phyloP scores from a whole-genome alignment of 495 filamentous ascomycete genomes.

The Penicillium flavigenum region DNA sequence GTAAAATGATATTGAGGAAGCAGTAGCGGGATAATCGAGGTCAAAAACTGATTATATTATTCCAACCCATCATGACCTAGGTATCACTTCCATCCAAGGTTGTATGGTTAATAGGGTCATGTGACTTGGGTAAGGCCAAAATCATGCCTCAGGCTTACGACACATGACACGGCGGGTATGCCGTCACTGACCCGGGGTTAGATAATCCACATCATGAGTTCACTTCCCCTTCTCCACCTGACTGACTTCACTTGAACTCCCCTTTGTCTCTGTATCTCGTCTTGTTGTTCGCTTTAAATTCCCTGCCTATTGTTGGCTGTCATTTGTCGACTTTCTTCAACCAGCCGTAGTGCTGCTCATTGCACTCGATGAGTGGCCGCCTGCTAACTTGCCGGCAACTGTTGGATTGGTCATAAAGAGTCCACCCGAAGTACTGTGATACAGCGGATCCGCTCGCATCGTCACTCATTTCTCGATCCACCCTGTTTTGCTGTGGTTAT shows the following conservation, averaged over 20 bases:
- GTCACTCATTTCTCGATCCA: constrained; percentile 17
- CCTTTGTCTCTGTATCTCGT: constrained; percentile 17
- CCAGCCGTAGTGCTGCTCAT: constrained; percentile 27
- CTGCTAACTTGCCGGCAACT: constrained; percentile 34
- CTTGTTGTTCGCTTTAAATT: constrained; percentile 5
- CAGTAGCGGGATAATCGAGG: no score
- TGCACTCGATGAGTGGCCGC: constrained; percentile 42
- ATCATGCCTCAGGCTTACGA: constrained; percentile 16
- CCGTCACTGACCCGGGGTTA: constrained; percentile 21
- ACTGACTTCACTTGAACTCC: constrained; percentile 16
- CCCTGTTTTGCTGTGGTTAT: constrained; percentile 3
- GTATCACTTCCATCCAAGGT: no score
- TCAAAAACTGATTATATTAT: no score
- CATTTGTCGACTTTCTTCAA: constrained; percentile 17
- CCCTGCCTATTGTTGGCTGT: constrained; percentile 11
- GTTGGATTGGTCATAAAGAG: constrained; percentile 41
- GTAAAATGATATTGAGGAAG: no score
- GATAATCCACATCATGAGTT: constrained; percentile 25
- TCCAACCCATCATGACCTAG: no score
- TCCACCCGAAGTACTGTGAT: constrained; percentile 25
- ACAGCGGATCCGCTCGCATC: constrained; percentile 23
- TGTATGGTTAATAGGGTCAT: neutral
- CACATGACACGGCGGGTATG: constrained; percentile 17
- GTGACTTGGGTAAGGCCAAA: neutral
- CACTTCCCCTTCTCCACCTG: constrained; percentile 23